A percentile compares a stretch with the other conserved stretches of the same genome.
These are phyloP conservation scores for Ogataea haglerorum DNA, from an alignment of 805 yeast species.

Conservation along the genomic window DNA sequence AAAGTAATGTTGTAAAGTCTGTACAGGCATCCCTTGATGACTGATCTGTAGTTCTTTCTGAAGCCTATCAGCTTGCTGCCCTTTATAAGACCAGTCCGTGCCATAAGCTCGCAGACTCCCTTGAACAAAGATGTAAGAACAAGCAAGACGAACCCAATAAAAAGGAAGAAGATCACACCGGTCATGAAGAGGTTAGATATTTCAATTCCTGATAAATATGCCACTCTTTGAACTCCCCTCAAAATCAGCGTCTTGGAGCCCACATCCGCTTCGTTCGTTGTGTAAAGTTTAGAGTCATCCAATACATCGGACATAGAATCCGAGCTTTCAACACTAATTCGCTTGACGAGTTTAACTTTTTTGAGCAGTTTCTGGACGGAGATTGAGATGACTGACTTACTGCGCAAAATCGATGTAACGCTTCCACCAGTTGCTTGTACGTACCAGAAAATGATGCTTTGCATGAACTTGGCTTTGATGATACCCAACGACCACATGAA, in stretches of 20 bases:
- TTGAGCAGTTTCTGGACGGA: constrained; percentile 65
- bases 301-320: constrained; percentile 43
- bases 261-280: constrained; percentile 66
- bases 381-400: constrained; percentile 65
- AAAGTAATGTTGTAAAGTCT: constrained; percentile 79
- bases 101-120: constrained; percentile 60
- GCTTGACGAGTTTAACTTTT: constrained; percentile 27
- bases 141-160: constrained; percentile 63
- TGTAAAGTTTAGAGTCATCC: constrained; percentile 51
- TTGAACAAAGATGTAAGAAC: constrained; percentile 60
- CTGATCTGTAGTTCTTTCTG: constrained; percentile 77
- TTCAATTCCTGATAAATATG: constrained; percentile 81
- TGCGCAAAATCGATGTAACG: constrained; percentile 69
- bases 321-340: constrained; percentile 39
- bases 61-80: constrained; percentile 69
- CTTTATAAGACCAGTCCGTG: constrained; percentile 55
- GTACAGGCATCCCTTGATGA: constrained; percentile 85
- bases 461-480: constrained; percentile 72
- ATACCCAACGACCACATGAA: constrained; percentile 96
- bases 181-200: constrained; percentile 84
- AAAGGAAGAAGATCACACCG: constrained; percentile 76
- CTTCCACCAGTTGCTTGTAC: constrained; percentile 92
- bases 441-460: constrained; percentile 85
- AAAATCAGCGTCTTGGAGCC: constrained; percentile 71
- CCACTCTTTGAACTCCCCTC: constrained; percentile 90